Percentiles rank a stretch among this genome's conserved stretches.
These are phyloP conservation scores for Eucalyptus pauciflora DNA, from an alignment of 345 rosid genomes.

Conservation along the genomic window DNA sequence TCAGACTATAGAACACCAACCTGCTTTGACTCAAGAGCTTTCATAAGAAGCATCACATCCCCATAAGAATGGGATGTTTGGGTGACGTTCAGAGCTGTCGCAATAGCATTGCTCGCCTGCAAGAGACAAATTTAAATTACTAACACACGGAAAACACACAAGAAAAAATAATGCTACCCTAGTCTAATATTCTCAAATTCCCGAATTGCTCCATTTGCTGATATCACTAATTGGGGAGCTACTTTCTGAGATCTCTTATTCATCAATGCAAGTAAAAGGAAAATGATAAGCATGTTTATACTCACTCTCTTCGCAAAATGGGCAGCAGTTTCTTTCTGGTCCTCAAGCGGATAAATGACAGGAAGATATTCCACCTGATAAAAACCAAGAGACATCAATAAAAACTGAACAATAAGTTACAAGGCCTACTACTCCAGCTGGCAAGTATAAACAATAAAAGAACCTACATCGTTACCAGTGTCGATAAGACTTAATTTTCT, in stretches of 20 bases:
- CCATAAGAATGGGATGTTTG: slow-evolving; percentile 89
- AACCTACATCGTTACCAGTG: neutral
- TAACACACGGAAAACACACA: neutral
- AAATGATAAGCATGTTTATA: neutral
- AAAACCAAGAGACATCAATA: neutral
- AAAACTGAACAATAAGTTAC: neutral
- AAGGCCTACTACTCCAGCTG: neutral
- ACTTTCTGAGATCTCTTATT: neutral
- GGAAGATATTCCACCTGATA: slow-evolving; percentile 91
- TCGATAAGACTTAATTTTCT: neutral
- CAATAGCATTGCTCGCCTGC: slow-evolving; percentile 76
- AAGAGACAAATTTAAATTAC: neutral
- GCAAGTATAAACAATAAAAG: neutral
- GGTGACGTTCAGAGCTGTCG: slow-evolving; percentile 66
- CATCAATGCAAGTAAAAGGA: neutral
- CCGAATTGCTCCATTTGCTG: neutral
- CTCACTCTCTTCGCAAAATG: slow-evolving; percentile 74
- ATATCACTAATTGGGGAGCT: neutral
- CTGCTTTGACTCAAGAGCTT: slow-evolving; percentile 53
- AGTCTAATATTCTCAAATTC: neutral
- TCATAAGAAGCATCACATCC: slow-evolving; percentile 66
- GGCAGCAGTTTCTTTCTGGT: slow-evolving; percentile 54
- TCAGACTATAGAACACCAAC: slow-evolving; percentile 15
- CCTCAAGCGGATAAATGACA: slow-evolving; percentile 48
- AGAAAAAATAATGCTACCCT: neutral